These are phyloP conservation scores for Gonapodya prolifera DNA, from an alignment of 192 early-diverging fungal species.

Conservation along the genomic window DNA sequence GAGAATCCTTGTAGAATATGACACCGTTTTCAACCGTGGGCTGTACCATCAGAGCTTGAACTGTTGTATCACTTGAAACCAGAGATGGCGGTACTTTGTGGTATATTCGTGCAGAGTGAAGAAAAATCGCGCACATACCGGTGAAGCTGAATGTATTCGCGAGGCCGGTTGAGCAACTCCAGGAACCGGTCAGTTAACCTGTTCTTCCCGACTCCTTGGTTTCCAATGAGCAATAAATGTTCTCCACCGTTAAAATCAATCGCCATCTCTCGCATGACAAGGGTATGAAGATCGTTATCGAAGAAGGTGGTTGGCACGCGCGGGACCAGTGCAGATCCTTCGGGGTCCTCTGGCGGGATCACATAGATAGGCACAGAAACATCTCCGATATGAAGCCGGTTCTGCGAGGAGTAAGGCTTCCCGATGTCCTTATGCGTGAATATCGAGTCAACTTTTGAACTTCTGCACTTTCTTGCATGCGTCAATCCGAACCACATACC, in stretches of 20 bases:
- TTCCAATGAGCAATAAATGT: constrained; percentile 67
- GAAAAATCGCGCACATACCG: constrained; percentile 16
- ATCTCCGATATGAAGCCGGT: background rate
- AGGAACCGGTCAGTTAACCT: constrained; percentile 50
- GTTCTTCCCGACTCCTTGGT: constrained; percentile 39
- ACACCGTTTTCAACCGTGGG: constrained; percentile 57
- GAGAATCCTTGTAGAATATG: constrained; percentile 56
- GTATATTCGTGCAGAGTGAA: background rate
- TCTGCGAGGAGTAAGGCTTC: background rate
- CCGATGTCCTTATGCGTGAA: no score
- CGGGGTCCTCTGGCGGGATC: background rate
- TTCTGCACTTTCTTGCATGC: no score
- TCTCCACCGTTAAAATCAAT: constrained; percentile 62
- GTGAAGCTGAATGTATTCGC: constrained; percentile 71
- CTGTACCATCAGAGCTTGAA: constrained; percentile 56
- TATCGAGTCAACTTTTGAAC: no score
- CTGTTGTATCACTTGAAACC: constrained; percentile 48
- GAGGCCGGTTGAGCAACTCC: constrained; percentile 49
- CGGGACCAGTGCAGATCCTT: background rate
- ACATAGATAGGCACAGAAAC: background rate
- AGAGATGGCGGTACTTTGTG: no score
- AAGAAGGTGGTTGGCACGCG: constrained; percentile 33
- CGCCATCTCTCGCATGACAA: constrained; percentile 58
- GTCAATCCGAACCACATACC: no score
- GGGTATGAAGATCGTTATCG: constrained; percentile 60